Base-by-base conservation (phyloP, 495 filamentous ascomycete genomes). In the Penicillium egyptiacum region DNA sequence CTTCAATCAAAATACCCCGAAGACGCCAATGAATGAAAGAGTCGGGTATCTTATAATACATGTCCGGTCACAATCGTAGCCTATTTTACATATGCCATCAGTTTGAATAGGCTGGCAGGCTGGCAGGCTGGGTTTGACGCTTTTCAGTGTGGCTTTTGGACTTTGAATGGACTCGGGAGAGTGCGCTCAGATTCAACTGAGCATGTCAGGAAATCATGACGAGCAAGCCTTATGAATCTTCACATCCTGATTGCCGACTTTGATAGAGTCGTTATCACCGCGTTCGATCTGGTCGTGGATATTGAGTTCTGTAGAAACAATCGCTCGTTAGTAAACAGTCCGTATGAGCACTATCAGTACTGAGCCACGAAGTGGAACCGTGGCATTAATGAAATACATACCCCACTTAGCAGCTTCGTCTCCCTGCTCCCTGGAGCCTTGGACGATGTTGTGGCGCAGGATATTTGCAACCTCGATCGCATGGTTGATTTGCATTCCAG, bases 281-380 rank as follows among this genome's bases (percentile, higher is more conserved):
- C 90, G 80, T 72, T 98, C 94, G 43, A 89, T 98, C 53, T 92
- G 77, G 47, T 95, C 83, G 70, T 96, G 94, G 64, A 98, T 96
- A 16, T 84, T 78, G 50, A 98, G 77, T 69, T 89, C 92, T 95
- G 60, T 44, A 53, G 14, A 50, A 19, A 42, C 22, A 28, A 12
- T 19, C 26, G 12, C 8, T 23, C 16, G 52, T 65, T 53, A 66
- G 58, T 33, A 43, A 42, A 43, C 45, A 30, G 23, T 14, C 6
- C 10, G 19, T 20, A 31, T 2, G 3, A 2, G 17, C 10, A 20
- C 9, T 30, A 31, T 2, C 1, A 19, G 17, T 30, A 33, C 9
- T 17, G 8, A 31, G 4, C 26, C 17, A 14, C 3, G 9, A 31
- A 31, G 3, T 16, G 14, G 5, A 35, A 35, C 16, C 14, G 4